These are phyloP conservation scores for Hirschioporus abietinus DNA, from an alignment of 768 basidiomycete genomes.

Conservation along the genomic window DNA sequence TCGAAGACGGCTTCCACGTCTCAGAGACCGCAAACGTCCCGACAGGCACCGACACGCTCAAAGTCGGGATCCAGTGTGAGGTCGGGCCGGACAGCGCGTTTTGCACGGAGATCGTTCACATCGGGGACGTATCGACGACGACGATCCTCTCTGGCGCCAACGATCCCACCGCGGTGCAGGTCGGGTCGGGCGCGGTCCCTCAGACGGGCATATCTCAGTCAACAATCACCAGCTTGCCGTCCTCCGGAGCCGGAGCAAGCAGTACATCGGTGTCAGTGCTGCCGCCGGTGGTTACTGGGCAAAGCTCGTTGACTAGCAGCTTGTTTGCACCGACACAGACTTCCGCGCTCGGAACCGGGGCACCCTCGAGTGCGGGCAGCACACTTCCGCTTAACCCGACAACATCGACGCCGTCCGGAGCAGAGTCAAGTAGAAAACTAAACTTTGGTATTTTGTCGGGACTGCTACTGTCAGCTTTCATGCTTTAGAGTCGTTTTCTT, in stretches of 20 bases:
- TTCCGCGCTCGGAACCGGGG: not conserved
- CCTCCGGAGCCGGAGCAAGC: not conserved
- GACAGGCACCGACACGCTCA: not conserved
- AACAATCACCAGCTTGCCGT: not conserved
- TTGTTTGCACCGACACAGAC: not conserved
- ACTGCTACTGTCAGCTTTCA: not conserved
- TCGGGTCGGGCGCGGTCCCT: not conserved
- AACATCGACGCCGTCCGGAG: not conserved
- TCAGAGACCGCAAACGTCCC: not conserved
- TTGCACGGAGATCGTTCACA: not conserved
- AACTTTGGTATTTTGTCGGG: not conserved
- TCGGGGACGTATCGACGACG: not conserved
- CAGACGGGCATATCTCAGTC: not conserved
- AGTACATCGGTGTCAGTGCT: not conserved
- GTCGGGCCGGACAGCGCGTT: not conserved
- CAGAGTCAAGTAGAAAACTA: not conserved
- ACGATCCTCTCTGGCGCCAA: not conserved
- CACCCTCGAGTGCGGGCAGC: not conserved
- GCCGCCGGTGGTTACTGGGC: not conserved
- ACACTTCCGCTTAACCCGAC: not conserved
- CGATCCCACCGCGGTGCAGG: not conserved
- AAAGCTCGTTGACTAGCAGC: not conserved
- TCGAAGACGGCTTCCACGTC: not conserved
- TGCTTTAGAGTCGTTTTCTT: not conserved
- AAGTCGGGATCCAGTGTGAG: not conserved